Percentiles rank a stretch among this genome's conserved stretches.
These are phyloP conservation scores for Cercospora sesami DNA, from an alignment of 2,329 filamentous ascomycete genomes.

Conservation along the genomic window DNA sequence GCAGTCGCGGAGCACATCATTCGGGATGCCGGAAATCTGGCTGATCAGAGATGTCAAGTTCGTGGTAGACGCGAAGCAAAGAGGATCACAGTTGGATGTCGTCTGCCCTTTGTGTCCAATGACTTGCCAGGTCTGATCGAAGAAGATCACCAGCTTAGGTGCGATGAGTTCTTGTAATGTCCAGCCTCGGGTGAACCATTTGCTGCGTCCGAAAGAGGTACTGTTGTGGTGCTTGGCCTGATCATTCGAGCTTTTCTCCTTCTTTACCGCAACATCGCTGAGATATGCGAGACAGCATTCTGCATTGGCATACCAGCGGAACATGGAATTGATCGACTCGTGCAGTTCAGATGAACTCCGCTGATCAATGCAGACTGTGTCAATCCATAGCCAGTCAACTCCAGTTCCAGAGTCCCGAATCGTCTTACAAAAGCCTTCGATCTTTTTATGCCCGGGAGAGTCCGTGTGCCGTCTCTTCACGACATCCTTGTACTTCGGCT, in stretches of 20 bases:
- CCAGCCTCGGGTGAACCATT: conserved; percentile 31
- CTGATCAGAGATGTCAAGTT: conserved; percentile 15
- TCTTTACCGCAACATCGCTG: conserved; percentile 3
- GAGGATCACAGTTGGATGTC: background rate
- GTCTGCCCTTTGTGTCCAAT: conserved; percentile 17
- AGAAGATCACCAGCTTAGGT: conserved; percentile 21
- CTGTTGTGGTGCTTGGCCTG: background rate
- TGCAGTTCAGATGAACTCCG: conserved; percentile 17
- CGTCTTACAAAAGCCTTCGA: conserved; percentile 10
- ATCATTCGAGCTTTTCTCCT: background rate
- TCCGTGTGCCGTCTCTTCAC: conserved; percentile 1
- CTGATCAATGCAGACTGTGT: conserved; percentile 28
- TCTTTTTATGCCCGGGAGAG: conserved; percentile 16
- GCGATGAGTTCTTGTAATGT: conserved; percentile 25
- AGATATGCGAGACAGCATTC: conserved; percentile 26
- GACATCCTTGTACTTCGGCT: conserved; percentile 15
- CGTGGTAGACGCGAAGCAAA: background rate
- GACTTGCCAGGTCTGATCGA: conserved; percentile 18
- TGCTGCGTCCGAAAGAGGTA: conserved; percentile 5
- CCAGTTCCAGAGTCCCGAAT: background rate
- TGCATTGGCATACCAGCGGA: conserved; percentile 22
- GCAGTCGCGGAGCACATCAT: conserved; percentile 12
- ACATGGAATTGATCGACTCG: conserved; percentile 29
- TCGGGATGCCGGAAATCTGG: conserved; percentile 21
- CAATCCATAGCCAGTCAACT: conserved; percentile 25